Base-by-base conservation (phyloP, 768 basidiomycete genomes). In the Daedaleopsis sinensis region DNA sequence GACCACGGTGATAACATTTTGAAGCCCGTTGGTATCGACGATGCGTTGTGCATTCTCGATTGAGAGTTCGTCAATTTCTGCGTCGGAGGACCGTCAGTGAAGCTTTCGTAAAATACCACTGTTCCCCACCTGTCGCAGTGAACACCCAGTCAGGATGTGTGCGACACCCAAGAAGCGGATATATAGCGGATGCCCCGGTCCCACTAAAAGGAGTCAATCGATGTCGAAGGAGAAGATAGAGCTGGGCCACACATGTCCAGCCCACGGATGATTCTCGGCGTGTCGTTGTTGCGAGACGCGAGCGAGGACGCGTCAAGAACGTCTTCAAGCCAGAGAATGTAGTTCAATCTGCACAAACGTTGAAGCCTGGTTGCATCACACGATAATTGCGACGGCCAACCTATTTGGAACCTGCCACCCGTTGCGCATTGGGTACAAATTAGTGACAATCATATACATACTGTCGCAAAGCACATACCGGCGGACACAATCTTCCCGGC, bases 131-230 rank as follows among this genome's bases (percentile, higher is more conserved):
- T 48, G 92, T 93, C 0, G 83, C 93, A 21, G 84, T 63, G 57
- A 96, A 84, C 1, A 67, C 68, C 86, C 90, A 92, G 5, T 63
- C 70, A 6, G 77, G 70, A 47, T 84, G 74, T 38, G 84, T 66
- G 1, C 77, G 77, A 65, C 88, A 89, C 0, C 80, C 84, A 0
- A 98, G 78, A 1, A 98, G 78, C 0, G 96, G 89, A 65, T 97
- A 98, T 57, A 98, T 93, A 0, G 86, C 90, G 0, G 92, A 92
- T 8, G 94, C 88, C 0, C 96, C 96, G 9, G 95, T 96, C 21
- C 96, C 96, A 42, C 94, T 93, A 64, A 13, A 32, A 32, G 7
- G 27, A 32, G 7, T 32, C 27, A 32, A 7, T 32, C 3, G 27
- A 3, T 7, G 27, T 32, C 7, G 27, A 32, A 32, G n/a, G n/a